A percentile compares a stretch with the other conserved stretches of the same genome.
phyloP scores from a whole-genome alignment of 2,329 filamentous ascomycete species.

The Cercospora brassicicola region DNA sequence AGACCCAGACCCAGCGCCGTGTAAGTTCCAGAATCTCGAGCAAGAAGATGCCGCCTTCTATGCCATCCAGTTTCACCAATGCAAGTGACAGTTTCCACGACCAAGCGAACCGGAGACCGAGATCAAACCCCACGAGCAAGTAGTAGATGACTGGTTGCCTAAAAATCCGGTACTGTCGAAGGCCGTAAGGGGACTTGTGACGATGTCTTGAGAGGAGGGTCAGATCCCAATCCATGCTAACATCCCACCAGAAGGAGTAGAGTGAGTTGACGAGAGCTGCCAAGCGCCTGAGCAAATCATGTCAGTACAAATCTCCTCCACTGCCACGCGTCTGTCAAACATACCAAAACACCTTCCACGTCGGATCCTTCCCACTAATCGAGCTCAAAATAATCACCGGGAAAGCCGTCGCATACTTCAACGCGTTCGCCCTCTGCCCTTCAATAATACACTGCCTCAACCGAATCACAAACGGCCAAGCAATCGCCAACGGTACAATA shows the following conservation, averaged over 20 bases:
- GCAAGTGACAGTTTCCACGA: constrained; percentile 80
- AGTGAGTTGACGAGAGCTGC: constrained; percentile 69
- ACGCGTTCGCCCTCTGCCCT: constrained; percentile 79
- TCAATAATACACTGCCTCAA: constrained; percentile 90
- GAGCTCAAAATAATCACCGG: constrained; percentile 74
- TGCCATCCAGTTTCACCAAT: constrained; percentile 79
- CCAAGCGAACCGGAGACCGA: constrained; percentile 86
- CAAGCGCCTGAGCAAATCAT: constrained; percentile 25
- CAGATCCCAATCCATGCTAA: constrained; percentile 94
- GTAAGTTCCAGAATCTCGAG: constrained; percentile 85
- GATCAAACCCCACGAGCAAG: constrained; percentile 71
- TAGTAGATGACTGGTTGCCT: constrained; percentile 77
- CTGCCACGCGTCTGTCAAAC: neutral
- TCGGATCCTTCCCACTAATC: constrained; percentile 24
- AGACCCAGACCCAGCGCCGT: constrained; percentile 94
- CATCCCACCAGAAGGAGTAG: constrained; percentile 99
- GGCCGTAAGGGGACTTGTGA: constrained; percentile 70
- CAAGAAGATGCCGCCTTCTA: constrained; percentile 84
- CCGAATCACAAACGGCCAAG: constrained; percentile 79
- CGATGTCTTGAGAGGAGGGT: constrained; percentile 68
- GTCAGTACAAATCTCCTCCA: neutral
- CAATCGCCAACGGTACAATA: constrained; percentile 80
- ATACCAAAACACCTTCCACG: constrained; percentile 26
- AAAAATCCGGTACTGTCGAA: constrained; percentile 74
- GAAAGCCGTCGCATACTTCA: constrained; percentile 93